Evolutionary conservation across 192 early-diverging fungal genomes (phyloP).

Genomic region (Haplosporangium gracile): DNA sequence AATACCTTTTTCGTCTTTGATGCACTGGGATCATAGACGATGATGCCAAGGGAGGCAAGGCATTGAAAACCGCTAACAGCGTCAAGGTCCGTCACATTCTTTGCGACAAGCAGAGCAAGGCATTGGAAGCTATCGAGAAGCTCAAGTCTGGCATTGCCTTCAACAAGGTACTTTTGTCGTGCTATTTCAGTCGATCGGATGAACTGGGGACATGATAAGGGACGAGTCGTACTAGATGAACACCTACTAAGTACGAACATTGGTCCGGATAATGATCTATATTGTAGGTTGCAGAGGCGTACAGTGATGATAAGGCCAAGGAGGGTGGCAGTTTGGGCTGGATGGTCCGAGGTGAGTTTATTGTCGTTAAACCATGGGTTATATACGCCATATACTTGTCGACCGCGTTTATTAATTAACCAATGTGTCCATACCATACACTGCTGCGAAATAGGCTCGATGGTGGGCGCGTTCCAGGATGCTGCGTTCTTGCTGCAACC

Average conservation of each 20-base stretch:
- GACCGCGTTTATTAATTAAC: not conserved
- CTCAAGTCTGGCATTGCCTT: conserved; percentile 58
- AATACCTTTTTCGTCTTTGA: not conserved
- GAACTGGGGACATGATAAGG: not conserved
- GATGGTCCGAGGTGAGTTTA: conserved; percentile 73
- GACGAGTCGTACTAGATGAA: not conserved
- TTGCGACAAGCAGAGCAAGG: conserved; percentile 86
- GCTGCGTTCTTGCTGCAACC: conserved; percentile 82
- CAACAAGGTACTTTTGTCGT: conserved; percentile 35
- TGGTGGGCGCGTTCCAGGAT: conserved; percentile 83
- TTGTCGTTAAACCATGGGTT: not conserved
- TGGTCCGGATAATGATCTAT: conserved; percentile 28
- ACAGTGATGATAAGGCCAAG: conserved; percentile 89
- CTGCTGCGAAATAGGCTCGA: conserved; percentile 34
- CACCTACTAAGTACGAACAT: not conserved
- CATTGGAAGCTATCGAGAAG: conserved; percentile 76
- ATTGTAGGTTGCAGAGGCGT: conserved; percentile 75
- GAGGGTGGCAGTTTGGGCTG: conserved; percentile 83
- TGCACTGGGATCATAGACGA: conserved; percentile 13
- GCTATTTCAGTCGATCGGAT: not conserved
- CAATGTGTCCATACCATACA: not conserved
- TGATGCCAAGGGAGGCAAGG: conserved; percentile 57
- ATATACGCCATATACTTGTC: not conserved
- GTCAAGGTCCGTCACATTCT: conserved; percentile 84
- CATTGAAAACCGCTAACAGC: conserved; percentile 75